A percentile compares a stretch with the other conserved stretches of the same genome.
These are phyloP conservation scores for Hyaloscypha finlandica DNA, from an alignment of 495 filamentous ascomycete genomes.

Conservation along the genomic window DNA sequence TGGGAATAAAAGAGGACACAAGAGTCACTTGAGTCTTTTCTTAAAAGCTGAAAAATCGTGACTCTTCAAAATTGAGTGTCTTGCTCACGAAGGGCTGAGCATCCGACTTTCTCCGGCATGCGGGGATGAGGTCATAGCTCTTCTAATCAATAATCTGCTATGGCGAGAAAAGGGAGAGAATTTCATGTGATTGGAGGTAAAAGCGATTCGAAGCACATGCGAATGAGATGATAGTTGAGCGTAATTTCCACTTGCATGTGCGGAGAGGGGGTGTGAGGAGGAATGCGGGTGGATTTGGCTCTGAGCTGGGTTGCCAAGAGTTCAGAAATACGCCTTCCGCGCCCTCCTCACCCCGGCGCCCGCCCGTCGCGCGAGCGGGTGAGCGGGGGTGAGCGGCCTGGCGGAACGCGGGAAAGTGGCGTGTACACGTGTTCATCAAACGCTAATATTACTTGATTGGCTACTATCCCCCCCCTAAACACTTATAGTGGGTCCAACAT, in stretches of 20 bases:
- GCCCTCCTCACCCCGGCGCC: too few relatives aligned
- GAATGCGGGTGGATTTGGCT: too few relatives aligned
- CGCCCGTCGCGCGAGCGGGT: too few relatives aligned
- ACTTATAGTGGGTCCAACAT: too few relatives aligned
- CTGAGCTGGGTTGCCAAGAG: too few relatives aligned
- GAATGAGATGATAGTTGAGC: not conserved
- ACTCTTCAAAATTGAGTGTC: conserved; percentile 1
- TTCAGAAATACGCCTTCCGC: too few relatives aligned
- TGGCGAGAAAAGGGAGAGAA: not conserved
- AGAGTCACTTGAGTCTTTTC: not conserved
- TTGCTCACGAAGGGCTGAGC: not conserved
- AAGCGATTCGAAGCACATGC: not conserved
- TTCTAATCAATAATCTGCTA: not conserved
- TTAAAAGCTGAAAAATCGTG: not conserved
- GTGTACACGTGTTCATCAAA: too few relatives aligned
- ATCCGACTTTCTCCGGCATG: conserved; percentile 6
- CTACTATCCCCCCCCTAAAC: too few relatives aligned
- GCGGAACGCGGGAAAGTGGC: too few relatives aligned
- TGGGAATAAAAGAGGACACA: not conserved
- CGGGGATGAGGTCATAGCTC: conserved; percentile 3
- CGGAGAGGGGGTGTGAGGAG: not conserved
- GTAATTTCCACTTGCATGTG: not conserved
- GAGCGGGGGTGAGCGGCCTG: too few relatives aligned
- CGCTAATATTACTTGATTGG: too few relatives aligned
- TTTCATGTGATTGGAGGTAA: conserved; percentile 5